Evolutionary conservation across 2,329 filamentous ascomycete species (phyloP), one percentile per base, ranked within the genome.

Genomic region (Neonectria neomacrospora): DNA sequence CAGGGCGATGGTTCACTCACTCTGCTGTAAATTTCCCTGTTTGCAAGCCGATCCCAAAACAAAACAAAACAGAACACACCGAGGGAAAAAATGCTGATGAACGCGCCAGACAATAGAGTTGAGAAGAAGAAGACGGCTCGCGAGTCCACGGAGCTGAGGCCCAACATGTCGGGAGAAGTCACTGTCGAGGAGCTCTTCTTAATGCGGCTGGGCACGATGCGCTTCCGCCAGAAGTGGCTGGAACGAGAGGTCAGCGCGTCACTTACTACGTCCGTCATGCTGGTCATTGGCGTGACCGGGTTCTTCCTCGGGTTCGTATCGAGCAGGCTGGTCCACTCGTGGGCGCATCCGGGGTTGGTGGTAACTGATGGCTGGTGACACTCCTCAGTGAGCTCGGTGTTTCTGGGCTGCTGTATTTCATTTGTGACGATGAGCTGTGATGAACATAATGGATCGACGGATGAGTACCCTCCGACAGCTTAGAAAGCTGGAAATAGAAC

Each of bases 1-100:
- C 64, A 68, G 56, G 66, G 66, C 6, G 66, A 68, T 48, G 64
- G 67, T 16, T 68, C 66, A 10, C 62, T 68, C 34, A 68, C 66
- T 50, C 52, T 68, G 28, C 64, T 68, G 64, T 67, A 67, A 68
- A 64, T 54, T 14, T 1, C n/a, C 2, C 30, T 50, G 18, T 26
- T n/a, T 22, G 6, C 6, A 22, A 28, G 5, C 30, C 44, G 28
- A 37, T 20, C 3, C 11, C 11, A 32, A 32, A 32, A 3, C 9
- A 32, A 12, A 12, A 32, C 30, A 18, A 48, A 42, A 10, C 14
- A 14, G 11, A 30, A 22, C n/a, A n/a, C n/a, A n/a, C 3, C 3
- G 7, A 1, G 22, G 37, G 22, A 20, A 39, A 28, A 11, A 1
- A 55, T 53, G 5, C 55, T 63, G 20, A 66, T 44, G 10, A 26